Conservation (phyloP, 2,329 filamentous ascomycete species). For the Magnaporthales sp. region DNA sequence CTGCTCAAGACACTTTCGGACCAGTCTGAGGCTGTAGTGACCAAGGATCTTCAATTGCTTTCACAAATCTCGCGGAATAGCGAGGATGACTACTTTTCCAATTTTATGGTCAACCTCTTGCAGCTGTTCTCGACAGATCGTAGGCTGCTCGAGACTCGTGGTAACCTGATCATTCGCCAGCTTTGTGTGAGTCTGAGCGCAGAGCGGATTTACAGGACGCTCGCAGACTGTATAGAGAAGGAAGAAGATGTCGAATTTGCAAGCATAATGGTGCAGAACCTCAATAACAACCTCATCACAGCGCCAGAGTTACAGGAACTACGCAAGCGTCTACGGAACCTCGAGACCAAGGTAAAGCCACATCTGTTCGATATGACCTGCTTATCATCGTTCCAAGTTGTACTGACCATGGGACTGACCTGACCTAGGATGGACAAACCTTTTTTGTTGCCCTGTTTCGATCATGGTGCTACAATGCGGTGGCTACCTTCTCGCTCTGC, state of each 20-base stretch:
- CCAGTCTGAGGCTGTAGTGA: conserved; percentile 90
- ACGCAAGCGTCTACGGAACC: conserved; percentile 78
- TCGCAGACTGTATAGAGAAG: conserved; percentile 94
- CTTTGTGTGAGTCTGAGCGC: conserved; percentile 87
- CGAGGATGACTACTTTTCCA: conserved; percentile 94
- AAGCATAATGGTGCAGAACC: conserved; percentile 98
- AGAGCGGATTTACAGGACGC: conserved; percentile 88
- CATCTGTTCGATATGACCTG: neutral
- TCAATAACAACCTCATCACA: conserved; percentile 98
- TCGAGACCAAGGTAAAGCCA: conserved; percentile 65
- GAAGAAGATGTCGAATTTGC: conserved; percentile 98
- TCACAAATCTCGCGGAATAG: conserved; percentile 96
- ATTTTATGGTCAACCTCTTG: conserved; percentile 94
- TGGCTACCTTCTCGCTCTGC: conserved; percentile 93
- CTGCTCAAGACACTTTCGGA: conserved; percentile 94
- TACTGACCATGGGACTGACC: conserved; percentile 2
- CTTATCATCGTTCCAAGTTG: conserved; percentile 5
- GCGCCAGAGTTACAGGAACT: conserved; percentile 89
- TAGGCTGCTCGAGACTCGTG: conserved; percentile 79
- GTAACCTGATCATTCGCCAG: conserved; percentile 94
- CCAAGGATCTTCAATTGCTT: conserved; percentile 82
- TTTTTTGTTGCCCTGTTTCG: conserved; percentile 93
- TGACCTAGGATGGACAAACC: conserved; percentile 76
- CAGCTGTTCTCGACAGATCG: conserved; percentile 94
- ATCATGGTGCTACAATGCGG: conserved; percentile 97